Percentiles rank a stretch among this genome's conserved stretches.
phyloP scores from a whole-genome alignment of 202 grass and related monocot genomes.

The Musa balbisiana region DNA sequence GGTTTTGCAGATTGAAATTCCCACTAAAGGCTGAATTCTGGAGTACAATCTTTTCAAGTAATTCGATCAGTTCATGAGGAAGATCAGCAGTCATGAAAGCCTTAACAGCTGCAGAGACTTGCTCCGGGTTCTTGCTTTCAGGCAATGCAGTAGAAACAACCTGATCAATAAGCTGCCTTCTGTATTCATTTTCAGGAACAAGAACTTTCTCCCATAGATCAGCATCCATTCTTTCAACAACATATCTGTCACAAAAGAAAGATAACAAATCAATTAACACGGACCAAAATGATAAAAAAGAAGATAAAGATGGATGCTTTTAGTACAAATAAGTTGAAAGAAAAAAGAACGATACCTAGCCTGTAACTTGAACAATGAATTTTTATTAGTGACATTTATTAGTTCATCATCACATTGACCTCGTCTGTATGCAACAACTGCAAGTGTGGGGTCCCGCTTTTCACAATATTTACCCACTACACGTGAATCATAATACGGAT shows the following conservation, averaged over 20 bases:
- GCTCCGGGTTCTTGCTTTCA: slow-evolving; percentile 98
- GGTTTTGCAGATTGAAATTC: slow-evolving; percentile 93
- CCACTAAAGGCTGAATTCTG: slow-evolving; percentile 95
- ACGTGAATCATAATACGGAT: slow-evolving; percentile 94
- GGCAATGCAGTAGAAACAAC: slow-evolving; percentile 93
- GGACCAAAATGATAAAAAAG: too few species aligned
- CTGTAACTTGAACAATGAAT: slow-evolving; percentile 90
- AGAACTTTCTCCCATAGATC: slow-evolving; percentile 98
- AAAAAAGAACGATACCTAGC: slow-evolving; percentile 35
- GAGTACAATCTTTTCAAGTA: slow-evolving; percentile 97
- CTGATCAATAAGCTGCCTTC: slow-evolving; percentile 95
- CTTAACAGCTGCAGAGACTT: slow-evolving; percentile 97
- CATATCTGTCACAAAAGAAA: slow-evolving; percentile 53
- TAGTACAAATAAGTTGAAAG: too few species aligned
- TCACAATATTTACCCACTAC: slow-evolving; percentile 98
- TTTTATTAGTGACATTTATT: slow-evolving; percentile 91
- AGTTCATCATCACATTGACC: slow-evolving; percentile 92
- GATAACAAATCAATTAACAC: not conserved
- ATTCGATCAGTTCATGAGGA: slow-evolving; percentile 88
- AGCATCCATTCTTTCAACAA: slow-evolving; percentile 94
- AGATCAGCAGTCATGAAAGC: slow-evolving; percentile 98
- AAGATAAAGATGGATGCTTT: not conserved
- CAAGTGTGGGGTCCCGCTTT: slow-evolving; percentile 89
- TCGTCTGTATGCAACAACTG: slow-evolving; percentile 89
- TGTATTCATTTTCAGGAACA: slow-evolving; percentile 94